phyloP scores from a whole-genome alignment of 75 land plant genomes.

The Isoetes taiwanensis region DNA sequence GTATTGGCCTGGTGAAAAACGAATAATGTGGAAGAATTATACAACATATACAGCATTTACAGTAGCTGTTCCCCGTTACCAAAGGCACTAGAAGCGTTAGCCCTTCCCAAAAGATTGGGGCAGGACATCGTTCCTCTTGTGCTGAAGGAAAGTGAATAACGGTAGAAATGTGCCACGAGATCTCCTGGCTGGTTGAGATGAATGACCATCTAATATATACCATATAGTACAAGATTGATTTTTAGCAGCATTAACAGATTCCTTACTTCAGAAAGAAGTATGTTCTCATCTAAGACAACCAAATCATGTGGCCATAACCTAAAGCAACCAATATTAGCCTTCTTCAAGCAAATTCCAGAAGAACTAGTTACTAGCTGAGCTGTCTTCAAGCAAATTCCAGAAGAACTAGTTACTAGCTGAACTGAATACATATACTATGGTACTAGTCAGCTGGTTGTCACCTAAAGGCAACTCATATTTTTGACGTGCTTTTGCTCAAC shows the following conservation, averaged over 20 bases:
- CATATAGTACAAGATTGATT: background rate
- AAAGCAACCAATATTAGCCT: slow-evolving; percentile 14
- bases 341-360: slow-evolving; percentile 9
- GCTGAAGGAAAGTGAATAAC: slow-evolving; percentile 11
- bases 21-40: no score
- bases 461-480: slow-evolving; percentile 10
- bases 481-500: no score
- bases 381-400: slow-evolving; percentile 9
- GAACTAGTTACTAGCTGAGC: no score
- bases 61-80: no score
- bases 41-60: no score
- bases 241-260: background rate
- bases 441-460: slow-evolving; percentile 11
- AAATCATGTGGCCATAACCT: slow-evolving; percentile 4
- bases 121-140: slow-evolving; percentile 15
- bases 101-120: no score
- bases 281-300: background rate
- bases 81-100: no score
- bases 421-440: slow-evolving; percentile 10
- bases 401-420: no score
- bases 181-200: background rate
- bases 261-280: background rate
- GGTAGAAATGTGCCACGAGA: slow-evolving; percentile 5
- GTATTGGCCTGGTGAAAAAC: no score
- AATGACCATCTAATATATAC: background rate